Evolutionary conservation across 495 filamentous ascomycete species (phyloP), one percentile per base, ranked within the genome.

Genomic region (Aspergillus incahuasiensis): DNA sequence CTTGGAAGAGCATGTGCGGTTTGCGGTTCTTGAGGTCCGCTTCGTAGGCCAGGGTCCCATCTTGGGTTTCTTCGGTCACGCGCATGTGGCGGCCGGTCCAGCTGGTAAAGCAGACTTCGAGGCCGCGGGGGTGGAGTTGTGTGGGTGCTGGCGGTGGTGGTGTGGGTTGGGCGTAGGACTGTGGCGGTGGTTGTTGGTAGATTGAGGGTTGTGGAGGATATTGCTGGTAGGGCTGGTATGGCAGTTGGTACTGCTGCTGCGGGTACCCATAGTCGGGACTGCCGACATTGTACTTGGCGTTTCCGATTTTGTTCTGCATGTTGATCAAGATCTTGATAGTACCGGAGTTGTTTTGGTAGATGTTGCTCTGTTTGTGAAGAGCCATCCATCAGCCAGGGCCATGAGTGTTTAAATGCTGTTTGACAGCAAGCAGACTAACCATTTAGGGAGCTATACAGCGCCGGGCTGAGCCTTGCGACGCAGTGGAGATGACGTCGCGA

Each of bases 1-100:
- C 49, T 22, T 53, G 43, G 54, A 61, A 56, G 43, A 55, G 32
- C 59, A 61, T 57, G 22, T 61, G 48, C 13, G 59, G 59, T 25
- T 57, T 57, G 43, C 54, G 51, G 13, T 24, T 25, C 20, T 57
- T 57, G 44, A 57, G 54, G 22, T 57, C 55, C 1, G 54, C 59
- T 1, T 42, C 35, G 25, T 61, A 61, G 43, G 57, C 45, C 12
- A 57, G 44, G 8, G 59, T 39, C 24, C 52, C 42, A 18, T 52
- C 30, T n/a, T 9, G 30, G 40, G 34, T 48, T 13, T 43, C 48
- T 38, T 56, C 47, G 13, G 48, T 56, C 2, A 60, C 58, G 35
- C 49, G 28, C 22, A 60, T 9, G 16, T 60, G 58, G 12, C 47
- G 48, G 43, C 48, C 41, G 0, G 52, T 43, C 58, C 58, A 60